Evolutionary conservation across 305 asterid species (phyloP), one percentile per base, ranked within the genome.

Genomic region (Rubia peregrina): DNA sequence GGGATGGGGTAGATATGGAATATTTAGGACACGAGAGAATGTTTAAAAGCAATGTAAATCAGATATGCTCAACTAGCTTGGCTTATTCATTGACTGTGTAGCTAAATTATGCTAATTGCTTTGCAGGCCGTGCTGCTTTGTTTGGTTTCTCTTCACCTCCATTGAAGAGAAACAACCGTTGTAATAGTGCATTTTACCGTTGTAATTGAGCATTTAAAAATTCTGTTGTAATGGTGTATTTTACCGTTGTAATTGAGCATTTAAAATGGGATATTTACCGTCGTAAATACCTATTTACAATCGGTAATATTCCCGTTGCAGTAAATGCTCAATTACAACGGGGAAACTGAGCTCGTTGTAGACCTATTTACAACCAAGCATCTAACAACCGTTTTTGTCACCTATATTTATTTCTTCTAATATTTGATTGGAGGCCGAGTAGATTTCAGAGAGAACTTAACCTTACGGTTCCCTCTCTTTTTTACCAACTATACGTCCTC

Each of bases 381-480:
- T n/a, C n/a, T n/a, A n/a, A n/a, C n/a, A n/a, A n/a, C 33, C 33
- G 72, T 92, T 91, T 81, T 92, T 92, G 75, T 97, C 99, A 79
- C 90, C 96, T 7, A 81, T n/a, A n/a, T n/a, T n/a, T 88, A 67
- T 87, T 82, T 83, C 95, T 85, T 84, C 99, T 92, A 97, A 97
- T 91, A 69, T 90, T 83, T 56, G 98, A 90, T n/a, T 42, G 99
- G 99, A 82, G 91, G 99, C 48, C 99, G 98, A 73, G 98, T 91
- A 78, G 98, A 95, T 76, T 95, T 95, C 82, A 92, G 83, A 49
- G 99, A 95, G 76, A 93, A 89, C 76, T 92, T 95, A 64, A 92
- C 91, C 89, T 87, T 95, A 46, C 97, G 85, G 42, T 83, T 85
- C 75, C 97, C 83, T 53, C 99, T 98, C 79, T n/a, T 94, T 88